A percentile compares a stretch with the other conserved stretches of the same genome.
Conservation (phyloP, 805 yeast species). For the Candida ulmi region DNA sequence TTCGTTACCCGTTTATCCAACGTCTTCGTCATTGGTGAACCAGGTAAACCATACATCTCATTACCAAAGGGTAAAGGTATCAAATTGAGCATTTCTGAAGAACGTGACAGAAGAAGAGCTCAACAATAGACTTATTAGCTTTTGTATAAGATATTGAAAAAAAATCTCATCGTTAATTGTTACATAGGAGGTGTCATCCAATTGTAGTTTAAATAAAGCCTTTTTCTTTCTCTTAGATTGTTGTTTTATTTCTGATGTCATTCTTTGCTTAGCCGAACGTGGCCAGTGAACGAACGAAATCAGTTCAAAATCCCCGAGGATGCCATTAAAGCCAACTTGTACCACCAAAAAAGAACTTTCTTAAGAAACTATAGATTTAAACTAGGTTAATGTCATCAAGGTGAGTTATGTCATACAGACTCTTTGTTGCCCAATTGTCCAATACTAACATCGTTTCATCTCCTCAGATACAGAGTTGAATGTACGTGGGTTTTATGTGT, state of each 20-base stretch:
- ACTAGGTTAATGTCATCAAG: slow-evolving; percentile 16
- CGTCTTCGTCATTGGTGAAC: slow-evolving; percentile 94
- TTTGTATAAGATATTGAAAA: not conserved
- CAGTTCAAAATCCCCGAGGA: too few species aligned
- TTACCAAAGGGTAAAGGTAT: slow-evolving; percentile 99
- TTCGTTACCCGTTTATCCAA: slow-evolving; percentile 91
- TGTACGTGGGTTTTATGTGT: slow-evolving; percentile 18
- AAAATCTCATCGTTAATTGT: not conserved
- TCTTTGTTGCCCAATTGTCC: not conserved
- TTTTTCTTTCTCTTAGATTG: not conserved
- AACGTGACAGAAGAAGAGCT: slow-evolving; percentile 98
- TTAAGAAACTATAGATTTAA: too few species aligned
- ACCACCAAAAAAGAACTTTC: too few species aligned
- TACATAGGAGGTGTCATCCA: not conserved
- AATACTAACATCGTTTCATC: slow-evolving; percentile 5
- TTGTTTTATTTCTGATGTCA: too few species aligned
- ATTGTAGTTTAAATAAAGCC: too few species aligned
- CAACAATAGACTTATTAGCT: slow-evolving; percentile 27
- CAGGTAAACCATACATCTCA: slow-evolving; percentile 88
- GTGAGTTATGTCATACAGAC: slow-evolving; percentile 3
- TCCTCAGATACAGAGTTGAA: slow-evolving; percentile 29
- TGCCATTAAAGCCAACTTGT: too few species aligned
- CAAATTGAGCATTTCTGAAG: slow-evolving; percentile 92
- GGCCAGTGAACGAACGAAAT: too few species aligned
- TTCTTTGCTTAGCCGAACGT: too few species aligned